A percentile compares a stretch with the other conserved stretches of the same genome.
phyloP scores from a whole-genome alignment of 495 filamentous ascomycete genomes.

The Penicillium simplicissimum region DNA sequence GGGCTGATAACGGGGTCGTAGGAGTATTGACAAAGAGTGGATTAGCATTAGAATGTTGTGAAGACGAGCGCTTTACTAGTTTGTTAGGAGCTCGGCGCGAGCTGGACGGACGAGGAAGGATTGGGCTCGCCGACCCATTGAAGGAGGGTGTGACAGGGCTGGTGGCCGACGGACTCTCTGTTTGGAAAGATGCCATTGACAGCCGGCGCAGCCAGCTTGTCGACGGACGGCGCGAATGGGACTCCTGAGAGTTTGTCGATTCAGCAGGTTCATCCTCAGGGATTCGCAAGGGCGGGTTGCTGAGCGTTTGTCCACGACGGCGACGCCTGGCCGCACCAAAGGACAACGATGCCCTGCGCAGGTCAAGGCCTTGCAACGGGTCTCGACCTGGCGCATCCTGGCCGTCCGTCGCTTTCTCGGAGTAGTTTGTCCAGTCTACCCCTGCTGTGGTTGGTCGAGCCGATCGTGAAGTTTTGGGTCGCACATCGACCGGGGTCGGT shows the following conservation, averaged over 20 bases:
- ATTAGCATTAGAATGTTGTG: conserved; percentile 53
- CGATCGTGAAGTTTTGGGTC: conserved; percentile 28
- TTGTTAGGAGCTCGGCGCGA: conserved; percentile 71
- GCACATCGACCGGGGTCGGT: conserved; percentile 25
- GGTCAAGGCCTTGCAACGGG: conserved; percentile 21
- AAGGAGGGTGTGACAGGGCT: conserved; percentile 69
- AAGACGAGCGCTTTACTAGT: conserved; percentile 79
- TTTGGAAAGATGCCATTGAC: conserved; percentile 72
- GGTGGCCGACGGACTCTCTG: conserved; percentile 67
- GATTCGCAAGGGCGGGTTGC: conserved; percentile 33
- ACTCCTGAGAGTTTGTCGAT: conserved; percentile 31
- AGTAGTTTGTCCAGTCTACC: conserved; percentile 11
- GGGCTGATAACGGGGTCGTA: conserved; percentile 56
- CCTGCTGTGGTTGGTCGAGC: conserved; percentile 20
- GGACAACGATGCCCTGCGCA: conserved; percentile 43
- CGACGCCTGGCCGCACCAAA: conserved; percentile 55
- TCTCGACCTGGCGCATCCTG: conserved; percentile 9
- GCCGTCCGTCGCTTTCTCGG: conserved; percentile 9
- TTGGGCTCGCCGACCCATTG: conserved; percentile 68
- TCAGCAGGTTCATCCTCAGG: conserved; percentile 37
- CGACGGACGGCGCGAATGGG: conserved; percentile 47
- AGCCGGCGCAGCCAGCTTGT: conserved; percentile 78
- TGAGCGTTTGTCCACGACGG: conserved; percentile 43
- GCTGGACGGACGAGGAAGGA: conserved; percentile 48
- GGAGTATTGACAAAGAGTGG: conserved; percentile 29